Conservation (phyloP, 2,329 filamentous ascomycete species). For the Curvularia sp. region DNA sequence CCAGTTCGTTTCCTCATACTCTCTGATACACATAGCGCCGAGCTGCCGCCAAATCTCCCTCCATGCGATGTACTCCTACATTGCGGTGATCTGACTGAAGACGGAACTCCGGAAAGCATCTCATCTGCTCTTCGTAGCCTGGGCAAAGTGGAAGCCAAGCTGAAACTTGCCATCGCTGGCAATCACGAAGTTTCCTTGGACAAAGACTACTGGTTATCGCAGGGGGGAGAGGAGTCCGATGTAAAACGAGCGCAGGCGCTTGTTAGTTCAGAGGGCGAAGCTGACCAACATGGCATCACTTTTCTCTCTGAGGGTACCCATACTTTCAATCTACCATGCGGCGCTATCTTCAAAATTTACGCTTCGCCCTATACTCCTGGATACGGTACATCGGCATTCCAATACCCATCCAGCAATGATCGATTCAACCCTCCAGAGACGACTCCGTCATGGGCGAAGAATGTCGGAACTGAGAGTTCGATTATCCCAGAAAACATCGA, state of each 20-base stretch:
- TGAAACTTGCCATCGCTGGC: conserved; percentile 68
- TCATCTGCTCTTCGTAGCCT: conserved; percentile 55
- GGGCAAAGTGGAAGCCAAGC: conserved; percentile 56
- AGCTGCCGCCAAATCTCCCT: conserved; percentile 52
- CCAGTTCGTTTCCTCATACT: conserved; percentile 48
- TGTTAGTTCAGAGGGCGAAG: conserved; percentile 51
- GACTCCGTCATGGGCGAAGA: conserved; percentile 30
- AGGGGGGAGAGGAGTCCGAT: conserved; percentile 34
- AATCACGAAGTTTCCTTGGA: conserved; percentile 69
- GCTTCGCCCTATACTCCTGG: conserved; percentile 61
- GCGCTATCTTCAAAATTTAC: conserved; percentile 60
- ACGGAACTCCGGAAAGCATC: conserved; percentile 58
- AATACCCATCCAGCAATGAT: conserved; percentile 58
- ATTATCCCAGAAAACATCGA: conserved; percentile 55
- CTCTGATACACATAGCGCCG: conserved; percentile 51
- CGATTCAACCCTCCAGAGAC: conserved; percentile 55
- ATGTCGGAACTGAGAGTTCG: conserved; percentile 24
- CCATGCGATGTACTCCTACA: conserved; percentile 63
- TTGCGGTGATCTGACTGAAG: conserved; percentile 64
- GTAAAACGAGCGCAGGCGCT: conserved; percentile 17
- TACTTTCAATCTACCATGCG: conserved; percentile 56
- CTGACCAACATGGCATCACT: conserved; percentile 54
- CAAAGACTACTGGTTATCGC: conserved; percentile 41
- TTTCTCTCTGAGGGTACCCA: conserved; percentile 62
- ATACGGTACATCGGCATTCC: conserved; percentile 62